A percentile compares a stretch with the other conserved stretches of the same genome.
phyloP scores from a whole-genome alignment of 2,329 filamentous ascomycete species.

The Paecilomyces dactylethromorphus region DNA sequence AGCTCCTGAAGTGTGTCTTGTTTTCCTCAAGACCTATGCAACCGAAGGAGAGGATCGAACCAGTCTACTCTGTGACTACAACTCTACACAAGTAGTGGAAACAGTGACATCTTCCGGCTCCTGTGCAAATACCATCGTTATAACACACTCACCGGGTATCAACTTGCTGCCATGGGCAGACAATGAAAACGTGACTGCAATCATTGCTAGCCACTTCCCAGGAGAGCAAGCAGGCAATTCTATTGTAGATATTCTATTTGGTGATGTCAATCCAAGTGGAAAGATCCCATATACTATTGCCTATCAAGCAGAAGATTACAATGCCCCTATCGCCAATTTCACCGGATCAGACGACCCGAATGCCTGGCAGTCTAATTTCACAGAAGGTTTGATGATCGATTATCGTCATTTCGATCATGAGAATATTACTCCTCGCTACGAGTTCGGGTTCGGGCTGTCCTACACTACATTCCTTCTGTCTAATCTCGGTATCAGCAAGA shows the following conservation, averaged over 20 bases:
- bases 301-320: constrained; percentile 6
- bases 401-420: constrained; percentile 50
- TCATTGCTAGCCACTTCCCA: constrained; percentile 66
- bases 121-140: constrained; percentile 55
- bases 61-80: constrained; percentile 36
- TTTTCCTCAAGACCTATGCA: constrained; percentile 53
- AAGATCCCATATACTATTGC: constrained; percentile 48
- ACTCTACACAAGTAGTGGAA: constrained; percentile 38
- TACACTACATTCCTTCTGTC: constrained; percentile 7
- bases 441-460: constrained; percentile 50
- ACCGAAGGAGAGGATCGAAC: constrained; percentile 40
- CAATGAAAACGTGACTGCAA: constrained; percentile 54
- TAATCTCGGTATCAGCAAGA: constrained; percentile 1
- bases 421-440: constrained; percentile 46
- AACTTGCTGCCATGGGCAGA: constrained; percentile 65
- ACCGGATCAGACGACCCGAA: constrained; percentile 37
- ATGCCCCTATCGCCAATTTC: constrained; percentile 42
- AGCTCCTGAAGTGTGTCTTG: constrained; percentile 46
- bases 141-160: constrained; percentile 64
- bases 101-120: constrained; percentile 19
- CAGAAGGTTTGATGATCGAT: constrained; percentile 48
- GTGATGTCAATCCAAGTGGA: constrained; percentile 57
- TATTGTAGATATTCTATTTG: constrained; percentile 61
- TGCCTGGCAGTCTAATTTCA: constrained; percentile 38
- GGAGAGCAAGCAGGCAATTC: constrained; percentile 65